phyloP scores from a whole-genome alignment of 2,329 filamentous ascomycete genomes.

The Teratosphaeria gauchensis region DNA sequence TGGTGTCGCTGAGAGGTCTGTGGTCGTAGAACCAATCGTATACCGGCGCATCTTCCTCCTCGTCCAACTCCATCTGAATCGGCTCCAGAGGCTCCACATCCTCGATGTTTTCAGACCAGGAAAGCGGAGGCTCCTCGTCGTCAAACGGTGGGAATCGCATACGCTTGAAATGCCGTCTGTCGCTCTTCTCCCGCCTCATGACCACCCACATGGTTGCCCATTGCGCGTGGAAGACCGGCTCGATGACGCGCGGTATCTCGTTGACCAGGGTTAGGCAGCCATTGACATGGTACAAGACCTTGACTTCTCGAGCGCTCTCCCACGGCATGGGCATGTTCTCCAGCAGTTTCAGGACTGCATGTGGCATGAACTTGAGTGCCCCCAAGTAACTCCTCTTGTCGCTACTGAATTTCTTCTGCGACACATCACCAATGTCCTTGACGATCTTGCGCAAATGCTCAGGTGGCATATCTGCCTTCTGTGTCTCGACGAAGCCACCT shows the following conservation, averaged over 20 bases:
- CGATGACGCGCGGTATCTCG: conserved; percentile 90
- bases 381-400: conserved; percentile 98
- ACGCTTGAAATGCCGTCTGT: conserved; percentile 89
- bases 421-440: conserved; percentile 96
- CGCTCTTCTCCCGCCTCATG: conserved; percentile 96
- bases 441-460: conserved; percentile 98
- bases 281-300: conserved; percentile 96
- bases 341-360: conserved; percentile 89
- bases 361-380: conserved; percentile 97
- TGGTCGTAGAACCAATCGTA: conserved; percentile 98
- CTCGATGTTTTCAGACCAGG: conserved; percentile 98
- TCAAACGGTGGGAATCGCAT: conserved; percentile 99
- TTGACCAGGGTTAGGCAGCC: conserved; percentile 95
- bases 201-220: conserved; percentile 99
- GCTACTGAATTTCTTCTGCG: conserved; percentile 97
- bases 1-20: conserved; percentile 76
- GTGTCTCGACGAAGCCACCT: conserved; percentile 91
- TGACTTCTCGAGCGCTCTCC: conserved; percentile 93
- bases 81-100: conserved; percentile 95
- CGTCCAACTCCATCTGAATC: conserved; percentile 96
- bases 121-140: conserved; percentile 93
- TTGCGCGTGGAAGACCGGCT: conserved; percentile 94
- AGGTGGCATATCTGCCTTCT: conserved; percentile 97
- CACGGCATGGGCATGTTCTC: conserved; percentile 99
- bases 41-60: conserved; percentile 81